A percentile compares a stretch with the other conserved stretches of the same genome.
These are phyloP conservation scores for Penicillium sp. DNA, from an alignment of 2,329 filamentous ascomycete genomes.

Conservation along the genomic window DNA sequence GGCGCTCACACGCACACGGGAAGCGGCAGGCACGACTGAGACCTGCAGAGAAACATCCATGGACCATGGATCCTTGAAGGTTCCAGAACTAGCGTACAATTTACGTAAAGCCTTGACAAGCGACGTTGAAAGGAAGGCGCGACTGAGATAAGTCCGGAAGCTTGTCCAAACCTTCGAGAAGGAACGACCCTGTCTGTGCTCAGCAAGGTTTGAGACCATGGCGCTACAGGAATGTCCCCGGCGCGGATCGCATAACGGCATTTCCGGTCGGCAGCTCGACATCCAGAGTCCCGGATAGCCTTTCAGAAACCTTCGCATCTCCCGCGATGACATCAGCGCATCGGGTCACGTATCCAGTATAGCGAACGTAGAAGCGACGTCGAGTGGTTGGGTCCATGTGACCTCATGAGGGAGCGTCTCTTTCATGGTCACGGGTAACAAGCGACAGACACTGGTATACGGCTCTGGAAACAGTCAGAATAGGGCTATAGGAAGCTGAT, in stretches of 20 bases:
- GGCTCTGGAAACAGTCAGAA: slow-evolving; percentile 6
- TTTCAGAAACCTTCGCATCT: slow-evolving; percentile 29
- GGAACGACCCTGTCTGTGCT: neutral
- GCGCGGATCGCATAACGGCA: slow-evolving; percentile 8
- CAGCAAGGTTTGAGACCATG: slow-evolving; percentile 26
- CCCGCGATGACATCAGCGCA: slow-evolving; percentile 22
- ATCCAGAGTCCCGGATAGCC: slow-evolving; percentile 25
- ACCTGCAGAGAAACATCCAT: neutral
- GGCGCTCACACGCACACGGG: neutral
- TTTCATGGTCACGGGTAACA: neutral
- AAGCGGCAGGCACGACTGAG: neutral
- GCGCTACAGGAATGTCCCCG: slow-evolving; percentile 15
- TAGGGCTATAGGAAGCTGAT: neutral
- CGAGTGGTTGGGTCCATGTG: neutral
- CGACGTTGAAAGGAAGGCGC: slow-evolving; percentile 25
- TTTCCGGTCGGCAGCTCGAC: slow-evolving; percentile 24
- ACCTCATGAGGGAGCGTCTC: neutral
- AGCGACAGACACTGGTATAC: slow-evolving; percentile 14
- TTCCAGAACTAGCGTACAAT: slow-evolving; percentile 20
- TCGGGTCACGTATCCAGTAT: slow-evolving; percentile 17
- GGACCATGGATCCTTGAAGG: too few relatives aligned
- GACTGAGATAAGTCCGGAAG: slow-evolving; percentile 9
- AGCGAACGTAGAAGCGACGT: slow-evolving; percentile 23
- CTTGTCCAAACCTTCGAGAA: neutral
- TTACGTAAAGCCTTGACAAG: slow-evolving; percentile 20